Base-by-base conservation (phyloP, 2,329 filamentous ascomycete genomes). In the Iodosphaeria phyllophila region DNA sequence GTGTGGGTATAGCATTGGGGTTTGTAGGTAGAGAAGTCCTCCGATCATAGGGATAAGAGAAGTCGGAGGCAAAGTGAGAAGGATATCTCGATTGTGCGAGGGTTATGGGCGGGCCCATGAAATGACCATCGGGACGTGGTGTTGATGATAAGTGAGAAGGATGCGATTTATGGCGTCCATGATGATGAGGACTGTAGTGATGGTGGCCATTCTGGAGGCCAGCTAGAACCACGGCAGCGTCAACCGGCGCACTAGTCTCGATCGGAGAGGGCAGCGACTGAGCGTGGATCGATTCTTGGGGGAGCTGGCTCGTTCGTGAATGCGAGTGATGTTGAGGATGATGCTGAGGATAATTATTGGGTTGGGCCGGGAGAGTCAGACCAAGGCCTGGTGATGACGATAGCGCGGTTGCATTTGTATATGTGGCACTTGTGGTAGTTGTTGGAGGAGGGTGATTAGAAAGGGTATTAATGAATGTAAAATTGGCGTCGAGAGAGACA, bases 21-120 rank as follows among this genome's bases (percentile, higher is more conserved):
- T 51, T 53, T 58, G 22, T 54, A 44, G 6, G 46, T 39, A 29
- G 58, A 56, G 5, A 50, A 44, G 21, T 46, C 40, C 20, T 52
- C 45, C n/a, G n/a, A 18, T 44, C 34, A 18, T 48, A 44, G 6
- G 38, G 30, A 22, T 27, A 40, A 12, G 32, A 30, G 23, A 44
- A 33, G 4, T 16, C 19, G n/a, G 20, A 14, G 5, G 12, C 20
- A 10, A 18, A 20, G 8, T 14, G 12, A 6, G 25, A 15, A 13
- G 20, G 29, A 20, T 38, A 39, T 13, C 33, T 30, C 13, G 36
- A 22, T 8, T n/a, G 13, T 19, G 27, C 23, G 22, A 31, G 14
- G 22, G 31, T 26, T n/a, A 27, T 20, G 23, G 33, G 32, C 10
- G 37, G 34, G n/a, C n/a, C n/a, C n/a, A n/a, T n/a, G 36, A 28